These are phyloP conservation scores for Scutellospora calospora DNA, from an alignment of 371 early-diverging fungal species.

Conservation along the genomic window DNA sequence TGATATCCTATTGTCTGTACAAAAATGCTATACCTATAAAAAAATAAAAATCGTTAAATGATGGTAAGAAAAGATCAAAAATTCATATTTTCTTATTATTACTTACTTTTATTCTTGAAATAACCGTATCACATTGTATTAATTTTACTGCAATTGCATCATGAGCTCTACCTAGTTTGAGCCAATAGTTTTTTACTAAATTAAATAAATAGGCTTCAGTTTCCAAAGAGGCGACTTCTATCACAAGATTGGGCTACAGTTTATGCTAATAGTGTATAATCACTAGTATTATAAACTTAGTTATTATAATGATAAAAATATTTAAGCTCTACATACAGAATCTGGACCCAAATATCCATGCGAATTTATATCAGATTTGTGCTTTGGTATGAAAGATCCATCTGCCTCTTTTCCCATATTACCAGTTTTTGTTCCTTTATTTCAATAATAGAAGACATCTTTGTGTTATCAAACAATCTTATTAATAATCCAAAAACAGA, in stretches of 20 bases:
- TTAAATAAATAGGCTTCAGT: constrained; percentile 11
- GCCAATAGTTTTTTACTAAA: constrained; percentile 33
- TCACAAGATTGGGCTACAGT: constrained; percentile 21
- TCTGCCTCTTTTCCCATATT: constrained; percentile 1
- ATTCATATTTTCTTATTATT: constrained; percentile 17
- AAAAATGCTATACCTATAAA: constrained; percentile 25
- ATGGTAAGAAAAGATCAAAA: constrained; percentile 21
- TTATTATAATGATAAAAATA: constrained; percentile 28
- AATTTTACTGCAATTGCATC: constrained; percentile 38
- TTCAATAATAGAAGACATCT: constrained; percentile 25
- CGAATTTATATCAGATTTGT: constrained; percentile 21
- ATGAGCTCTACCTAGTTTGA: constrained; percentile 28
- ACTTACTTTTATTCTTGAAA: constrained; percentile 2
- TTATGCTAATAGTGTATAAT: constrained; percentile 32
- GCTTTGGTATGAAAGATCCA: not conserved
- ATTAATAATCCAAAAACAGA: constrained; percentile 6
- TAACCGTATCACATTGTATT: not conserved
- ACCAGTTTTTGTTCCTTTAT: not conserved
- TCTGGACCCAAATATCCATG: constrained; percentile 10
- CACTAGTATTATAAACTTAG: constrained; percentile 17
- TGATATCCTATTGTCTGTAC: constrained; percentile 1
- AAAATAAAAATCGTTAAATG: constrained; percentile 22
- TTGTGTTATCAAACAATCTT: constrained; percentile 13
- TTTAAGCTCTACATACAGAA: constrained; percentile 34
- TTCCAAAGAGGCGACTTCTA: constrained; percentile 24